phyloP scores from a whole-genome alignment of 208 protist species.

The Trypanosoma vivax region DNA sequence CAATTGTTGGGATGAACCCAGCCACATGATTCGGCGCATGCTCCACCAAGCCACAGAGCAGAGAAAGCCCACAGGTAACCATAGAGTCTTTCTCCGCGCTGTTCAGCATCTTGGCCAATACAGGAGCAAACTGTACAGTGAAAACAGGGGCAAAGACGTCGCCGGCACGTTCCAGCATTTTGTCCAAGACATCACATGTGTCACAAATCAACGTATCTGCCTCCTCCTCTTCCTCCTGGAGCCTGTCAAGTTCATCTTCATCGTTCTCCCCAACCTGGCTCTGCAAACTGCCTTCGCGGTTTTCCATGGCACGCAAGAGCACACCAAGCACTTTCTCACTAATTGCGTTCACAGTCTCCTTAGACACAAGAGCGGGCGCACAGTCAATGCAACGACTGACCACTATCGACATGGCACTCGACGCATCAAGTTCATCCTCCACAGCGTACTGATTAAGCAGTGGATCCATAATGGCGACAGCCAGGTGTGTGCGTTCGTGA shows the following conservation, averaged over 20 bases:
- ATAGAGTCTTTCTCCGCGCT: slow-evolving; percentile 58
- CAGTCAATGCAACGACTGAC: slow-evolving; percentile 56
- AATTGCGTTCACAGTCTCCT: slow-evolving; percentile 38
- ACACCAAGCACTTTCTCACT: slow-evolving; percentile 63
- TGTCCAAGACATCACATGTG: slow-evolving; percentile 54
- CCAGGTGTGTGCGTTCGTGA: slow-evolving; percentile 40
- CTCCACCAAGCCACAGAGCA: slow-evolving; percentile 79
- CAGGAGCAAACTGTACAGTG: slow-evolving; percentile 45
- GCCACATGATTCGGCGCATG: slow-evolving; percentile 44
- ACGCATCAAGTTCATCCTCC: slow-evolving; percentile 55
- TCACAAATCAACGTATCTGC: slow-evolving; percentile 52
- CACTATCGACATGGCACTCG: slow-evolving; percentile 52
- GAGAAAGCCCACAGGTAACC: slow-evolving; percentile 41
- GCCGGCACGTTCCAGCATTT: slow-evolving; percentile 52
- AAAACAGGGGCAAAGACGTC: slow-evolving; percentile 69
- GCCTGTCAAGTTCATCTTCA: slow-evolving; percentile 78
- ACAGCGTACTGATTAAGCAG: slow-evolving; percentile 57
- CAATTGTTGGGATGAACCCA: slow-evolving; percentile 38
- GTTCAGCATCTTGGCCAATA: slow-evolving; percentile 52
- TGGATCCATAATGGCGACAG: slow-evolving; percentile 29
- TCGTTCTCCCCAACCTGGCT: slow-evolving; percentile 64
- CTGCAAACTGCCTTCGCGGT: slow-evolving; percentile 36
- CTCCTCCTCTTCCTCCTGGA: slow-evolving; percentile 70
- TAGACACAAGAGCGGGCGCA: slow-evolving; percentile 47
- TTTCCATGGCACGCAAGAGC: slow-evolving; percentile 45